These are phyloP conservation scores for Mycothermus thermophilus DNA, from an alignment of 495 filamentous ascomycete species.

Conservation along the genomic window DNA sequence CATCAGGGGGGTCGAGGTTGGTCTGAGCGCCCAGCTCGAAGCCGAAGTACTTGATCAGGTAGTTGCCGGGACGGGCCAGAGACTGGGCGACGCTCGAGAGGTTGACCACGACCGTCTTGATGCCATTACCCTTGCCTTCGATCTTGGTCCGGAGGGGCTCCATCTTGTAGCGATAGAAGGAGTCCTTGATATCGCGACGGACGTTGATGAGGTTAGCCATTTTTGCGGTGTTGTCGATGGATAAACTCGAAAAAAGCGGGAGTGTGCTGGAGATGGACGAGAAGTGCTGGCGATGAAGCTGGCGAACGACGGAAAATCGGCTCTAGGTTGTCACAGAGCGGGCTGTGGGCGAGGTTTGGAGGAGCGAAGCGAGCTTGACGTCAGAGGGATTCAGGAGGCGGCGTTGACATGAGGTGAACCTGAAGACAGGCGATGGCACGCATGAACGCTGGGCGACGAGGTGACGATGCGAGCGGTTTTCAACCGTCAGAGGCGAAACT, in stretches of 20 bases:
- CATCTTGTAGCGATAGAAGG: constrained; percentile 99
- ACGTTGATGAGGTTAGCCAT: constrained; percentile 72
- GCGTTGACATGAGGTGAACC: constrained; percentile 38
- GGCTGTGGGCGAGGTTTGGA: constrained; percentile 9
- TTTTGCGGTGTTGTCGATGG: constrained; percentile 27
- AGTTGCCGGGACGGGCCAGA: constrained; percentile 79
- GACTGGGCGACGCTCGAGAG: constrained; percentile 87
- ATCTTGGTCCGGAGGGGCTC: constrained; percentile 96
- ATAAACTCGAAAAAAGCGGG: constrained; percentile 11
- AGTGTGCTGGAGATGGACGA: constrained; percentile 5
- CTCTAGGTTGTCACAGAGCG: constrained; percentile 5
- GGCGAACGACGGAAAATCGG: too few relatives aligned
- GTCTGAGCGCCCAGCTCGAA: constrained; percentile 98
- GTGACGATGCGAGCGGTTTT: constrained; percentile 21
- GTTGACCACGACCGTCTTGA: constrained; percentile 96
- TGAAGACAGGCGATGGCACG: constrained; percentile 33
- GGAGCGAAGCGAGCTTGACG: constrained; percentile 23
- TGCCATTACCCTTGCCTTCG: constrained; percentile 96
- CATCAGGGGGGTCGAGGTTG: constrained; percentile 90
- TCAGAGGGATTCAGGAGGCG: constrained; percentile 33
- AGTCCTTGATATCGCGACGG: constrained; percentile 94
- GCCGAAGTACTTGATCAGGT: constrained; percentile 99
- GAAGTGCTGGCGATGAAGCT: not conserved
- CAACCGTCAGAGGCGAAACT: constrained; percentile 86
- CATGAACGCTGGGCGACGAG: constrained; percentile 35